A percentile compares a stretch with the other conserved stretches of the same genome.
Evolutionary conservation across 2,329 filamentous ascomycete species (phyloP).

Genomic region (Talaromyces sp.): DNA sequence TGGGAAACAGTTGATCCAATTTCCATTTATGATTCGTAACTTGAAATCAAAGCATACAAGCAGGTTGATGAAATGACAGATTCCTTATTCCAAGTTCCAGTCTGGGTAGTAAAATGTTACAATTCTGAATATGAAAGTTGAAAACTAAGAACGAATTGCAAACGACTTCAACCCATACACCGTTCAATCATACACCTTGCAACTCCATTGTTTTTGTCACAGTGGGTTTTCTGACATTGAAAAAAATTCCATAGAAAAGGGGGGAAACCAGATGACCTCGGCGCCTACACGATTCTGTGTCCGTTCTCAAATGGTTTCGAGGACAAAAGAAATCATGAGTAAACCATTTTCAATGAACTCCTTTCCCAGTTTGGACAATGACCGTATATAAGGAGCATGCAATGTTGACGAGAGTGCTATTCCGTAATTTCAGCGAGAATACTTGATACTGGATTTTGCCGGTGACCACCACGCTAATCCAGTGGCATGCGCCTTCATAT

Average conservation of each 20-base stretch:
- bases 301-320: background rate
- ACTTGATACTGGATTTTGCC: background rate
- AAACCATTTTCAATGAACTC: background rate
- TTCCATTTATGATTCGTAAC: background rate
- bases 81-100: background rate
- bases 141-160: background rate
- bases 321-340: background rate
- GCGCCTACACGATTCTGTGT: background rate
- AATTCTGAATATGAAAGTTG: background rate
- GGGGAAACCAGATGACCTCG: background rate
- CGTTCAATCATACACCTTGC: background rate
- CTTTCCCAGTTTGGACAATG: background rate
- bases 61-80: background rate
- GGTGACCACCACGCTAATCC: background rate
- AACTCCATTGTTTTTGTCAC: slow-evolving; percentile 1
- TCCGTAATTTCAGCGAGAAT: background rate
- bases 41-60: background rate
- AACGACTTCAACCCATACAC: background rate
- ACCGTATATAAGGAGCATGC: background rate
- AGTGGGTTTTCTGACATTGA: background rate
- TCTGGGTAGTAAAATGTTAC: background rate
- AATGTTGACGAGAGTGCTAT: background rate
- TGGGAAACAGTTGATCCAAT: background rate
- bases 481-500: background rate
- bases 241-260: background rate